Evolutionary conservation across 352 stramenopile genomes (phyloP), one percentile per base, ranked within the genome.

Genomic region (Phytopythium sindhum): DNA sequence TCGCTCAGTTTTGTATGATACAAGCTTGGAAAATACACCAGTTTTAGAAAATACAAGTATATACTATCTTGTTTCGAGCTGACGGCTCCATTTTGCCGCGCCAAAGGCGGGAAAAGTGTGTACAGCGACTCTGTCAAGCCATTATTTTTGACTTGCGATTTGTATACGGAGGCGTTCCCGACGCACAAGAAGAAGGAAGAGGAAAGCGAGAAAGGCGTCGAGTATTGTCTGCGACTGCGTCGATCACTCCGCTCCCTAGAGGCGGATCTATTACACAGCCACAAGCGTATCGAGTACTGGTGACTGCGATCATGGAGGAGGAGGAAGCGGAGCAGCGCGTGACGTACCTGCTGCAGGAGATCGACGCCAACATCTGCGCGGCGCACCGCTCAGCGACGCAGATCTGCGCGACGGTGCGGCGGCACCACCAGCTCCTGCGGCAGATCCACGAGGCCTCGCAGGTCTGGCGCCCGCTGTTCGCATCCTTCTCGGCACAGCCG

Each of bases 331-430:
- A 93, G 70, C 85, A 93, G 70, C 82, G 83, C 24, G 85, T 93
- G 70, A 93, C 85, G 66, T 91, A 89, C 74, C 64, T 93, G 63
- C 72, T 93, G 63, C 81, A 91, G 72, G 85, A 93, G 76, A 91
- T 93, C 72, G 85, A 93, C 58, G 79, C 80, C 57, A 91, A 91
- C 68, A 87, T 93, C 63, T 90, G 77, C 60, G 82, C 84, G 37
- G 82, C 84, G 42, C 84, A 93, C 44, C 80, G 81, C 35, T 90
- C 82, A 58, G 84, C 84, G 33, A 91, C 84, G 58, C 78, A 91
- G 65, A 91, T 93, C 60, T 90, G 74, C 65, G 66, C 70, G 24
- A 93, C 78, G 0, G 77, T 91, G 48, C 68, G 84, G 21, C 67
- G 81, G 28, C 84, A 93, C 65, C 81, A 93, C 73, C 82, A 90